phyloP scores from a whole-genome alignment of 1,284 basidiomycete genomes.

The Apiotrichum akiyoshidainum region DNA sequence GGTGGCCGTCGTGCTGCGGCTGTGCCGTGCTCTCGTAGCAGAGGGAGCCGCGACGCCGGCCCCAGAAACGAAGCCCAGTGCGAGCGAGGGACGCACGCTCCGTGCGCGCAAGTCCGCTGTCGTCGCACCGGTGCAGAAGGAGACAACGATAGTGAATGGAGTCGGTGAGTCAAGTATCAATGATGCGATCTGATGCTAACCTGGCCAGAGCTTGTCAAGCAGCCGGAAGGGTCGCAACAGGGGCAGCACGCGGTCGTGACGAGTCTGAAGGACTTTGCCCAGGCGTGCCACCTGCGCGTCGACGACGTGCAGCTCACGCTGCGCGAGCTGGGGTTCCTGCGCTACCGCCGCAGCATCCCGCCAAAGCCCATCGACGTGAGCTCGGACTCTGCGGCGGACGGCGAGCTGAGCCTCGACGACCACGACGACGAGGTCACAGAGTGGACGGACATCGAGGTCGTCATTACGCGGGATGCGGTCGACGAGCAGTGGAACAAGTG shows the following conservation, averaged over 20 bases:
- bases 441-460: slow-evolving; percentile 45
- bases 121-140: slow-evolving; percentile 1
- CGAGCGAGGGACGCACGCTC: slow-evolving; percentile 19
- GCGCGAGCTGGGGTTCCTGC: slow-evolving; percentile 77
- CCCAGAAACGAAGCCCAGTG: neutral
- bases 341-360: slow-evolving; percentile 38
- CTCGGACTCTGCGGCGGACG: slow-evolving; percentile 22
- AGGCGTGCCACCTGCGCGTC: slow-evolving; percentile 72
- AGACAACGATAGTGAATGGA: slow-evolving; percentile 22
- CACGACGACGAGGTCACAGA: slow-evolving; percentile 39
- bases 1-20: slow-evolving; percentile 77
- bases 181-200: slow-evolving; percentile 3
- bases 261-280: slow-evolving; percentile 68
- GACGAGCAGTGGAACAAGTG: slow-evolving; percentile 52
- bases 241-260: slow-evolving; percentile 56
- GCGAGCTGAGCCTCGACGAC: slow-evolving; percentile 4
- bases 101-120: slow-evolving; percentile 17
- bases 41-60: slow-evolving; percentile 3
- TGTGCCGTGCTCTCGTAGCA: slow-evolving; percentile 61
- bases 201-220: slow-evolving; percentile 9
- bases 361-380: slow-evolving; percentile 21
- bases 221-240: slow-evolving; percentile 1
- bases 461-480: slow-evolving; percentile 68
- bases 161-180: slow-evolving; percentile 20
- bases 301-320: slow-evolving; percentile 87